phyloP scores from a whole-genome alignment of 2,329 filamentous ascomycete species.

The Pseudogymnoascus sp. region DNA sequence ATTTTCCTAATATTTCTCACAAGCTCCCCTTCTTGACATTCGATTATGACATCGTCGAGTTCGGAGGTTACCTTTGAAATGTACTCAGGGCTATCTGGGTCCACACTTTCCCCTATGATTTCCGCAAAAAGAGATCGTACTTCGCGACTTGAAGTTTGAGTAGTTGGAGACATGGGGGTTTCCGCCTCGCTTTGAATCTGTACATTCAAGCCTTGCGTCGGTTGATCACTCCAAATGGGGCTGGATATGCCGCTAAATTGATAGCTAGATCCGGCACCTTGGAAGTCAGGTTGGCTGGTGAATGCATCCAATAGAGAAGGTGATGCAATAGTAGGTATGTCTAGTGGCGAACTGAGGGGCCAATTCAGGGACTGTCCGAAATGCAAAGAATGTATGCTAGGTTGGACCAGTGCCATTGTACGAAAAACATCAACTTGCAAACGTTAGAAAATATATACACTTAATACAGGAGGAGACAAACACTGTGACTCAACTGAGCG shows the following conservation, averaged over 20 bases:
- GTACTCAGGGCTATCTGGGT: slow-evolving; percentile 6
- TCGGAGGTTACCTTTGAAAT: slow-evolving; percentile 11
- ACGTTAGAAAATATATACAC: slow-evolving; percentile 11
- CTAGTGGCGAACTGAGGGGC: neutral
- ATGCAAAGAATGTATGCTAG: slow-evolving; percentile 8
- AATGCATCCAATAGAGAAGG: slow-evolving; percentile 5
- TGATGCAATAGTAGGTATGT: neutral
- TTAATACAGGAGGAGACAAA: slow-evolving; percentile 9
- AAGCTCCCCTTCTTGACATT: slow-evolving; percentile 16
- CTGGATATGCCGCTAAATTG: slow-evolving; percentile 9
- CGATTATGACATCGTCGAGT: slow-evolving; percentile 15
- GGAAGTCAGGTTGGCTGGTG: neutral
- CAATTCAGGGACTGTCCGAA: neutral
- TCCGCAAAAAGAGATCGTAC: slow-evolving; percentile 12
- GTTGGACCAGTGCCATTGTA: neutral
- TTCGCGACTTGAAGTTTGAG: slow-evolving; percentile 9
- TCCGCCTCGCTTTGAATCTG: slow-evolving; percentile 8
- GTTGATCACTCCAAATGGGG: neutral
- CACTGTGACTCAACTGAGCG: slow-evolving; percentile 10
- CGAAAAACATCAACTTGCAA: slow-evolving; percentile 11
- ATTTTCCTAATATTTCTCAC: too few species aligned
- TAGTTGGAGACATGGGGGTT: neutral
- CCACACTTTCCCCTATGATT: slow-evolving; percentile 10
- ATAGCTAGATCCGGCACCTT: neutral
- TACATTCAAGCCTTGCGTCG: neutral